Evolutionary conservation across 768 basidiomycete genomes (phyloP), one percentile per base, ranked within the genome.

Genomic region (Leccinum aurantiacum): DNA sequence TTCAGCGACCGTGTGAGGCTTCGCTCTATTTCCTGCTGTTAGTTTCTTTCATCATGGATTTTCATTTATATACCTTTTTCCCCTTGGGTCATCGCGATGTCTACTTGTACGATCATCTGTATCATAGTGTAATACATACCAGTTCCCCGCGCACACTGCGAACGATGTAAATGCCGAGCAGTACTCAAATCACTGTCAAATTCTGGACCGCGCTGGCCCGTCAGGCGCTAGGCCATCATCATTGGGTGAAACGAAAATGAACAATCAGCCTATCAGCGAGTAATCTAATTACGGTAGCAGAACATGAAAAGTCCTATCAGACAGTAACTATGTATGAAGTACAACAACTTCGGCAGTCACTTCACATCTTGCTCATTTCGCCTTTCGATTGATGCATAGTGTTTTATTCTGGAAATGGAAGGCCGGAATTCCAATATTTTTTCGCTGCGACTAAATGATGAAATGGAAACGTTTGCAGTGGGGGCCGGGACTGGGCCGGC

Each of bases 1-100:
- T 59, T 71, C 41, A 50, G 31, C 10, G 44, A 60, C 5, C 53
- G 33, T 49, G 69, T 69, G 48, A 62, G 59, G 15, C 48, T 50
- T 24, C 62, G 63, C n/a, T 49, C 59, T 50, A 29, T 29, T 46
- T 29, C 49, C 14, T 27, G 49, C 49, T 50, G 25, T 25, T 25
- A 8, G 24, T 25, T 24, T 25, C 47, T 48, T 22, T 15, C 6
- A 22, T 48, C 22, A 14, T 48, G 22, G 15, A 27, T 17, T 29
- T 17, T 50, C 25, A 15, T n/a, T 27, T 25, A 14, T 7, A 9
- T n/a, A 50, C 25, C 6, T 0, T 27, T 50, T 25, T 29, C 27
- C 8, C 44, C 19, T 46, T 22, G 10, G 44, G 19, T 13, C 44
- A 19, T 25, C 14, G 11, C 13, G 8, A 8, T 13, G 13, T 25